A percentile compares a stretch with the other conserved stretches of the same genome.
Conservation (phyloP, 169 alveolate species). For the Plasmodium falciparum region DNA sequence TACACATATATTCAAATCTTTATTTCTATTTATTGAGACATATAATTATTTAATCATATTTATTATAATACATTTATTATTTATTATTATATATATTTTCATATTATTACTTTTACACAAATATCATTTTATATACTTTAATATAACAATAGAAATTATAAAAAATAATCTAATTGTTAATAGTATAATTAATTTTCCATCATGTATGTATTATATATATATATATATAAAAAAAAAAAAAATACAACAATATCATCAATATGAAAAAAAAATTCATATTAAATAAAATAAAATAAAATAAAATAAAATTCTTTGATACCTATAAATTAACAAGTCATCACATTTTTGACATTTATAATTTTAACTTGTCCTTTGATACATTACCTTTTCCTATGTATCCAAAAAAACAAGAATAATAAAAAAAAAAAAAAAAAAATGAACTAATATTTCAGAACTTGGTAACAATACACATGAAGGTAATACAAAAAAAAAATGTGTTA, state of each 20-base stretch:
- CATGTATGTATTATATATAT: constrained; percentile 14
- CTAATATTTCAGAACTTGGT: too few relatives aligned
- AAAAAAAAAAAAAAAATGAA: too few relatives aligned
- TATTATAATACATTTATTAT: constrained; percentile 10
- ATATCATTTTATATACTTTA: constrained; percentile 13
- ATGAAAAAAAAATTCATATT: background rate
- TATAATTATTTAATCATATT: background rate
- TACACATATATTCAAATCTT: constrained; percentile 28
- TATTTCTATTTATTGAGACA: constrained; percentile 1
- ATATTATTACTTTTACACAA: constrained; percentile 3
- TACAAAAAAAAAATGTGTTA: too few relatives aligned
- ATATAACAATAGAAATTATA: background rate
- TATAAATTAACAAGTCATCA: constrained; percentile 8
- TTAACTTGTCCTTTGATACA: constrained; percentile 15
- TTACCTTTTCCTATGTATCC: background rate
- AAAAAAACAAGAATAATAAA: too few relatives aligned
- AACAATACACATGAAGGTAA: too few relatives aligned
- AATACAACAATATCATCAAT: background rate
- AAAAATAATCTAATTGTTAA: background rate
- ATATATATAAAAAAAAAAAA: constrained; percentile 17
- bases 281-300: constrained; percentile 17
- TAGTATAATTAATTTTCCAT: constrained; percentile 21
- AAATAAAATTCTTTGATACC: constrained; percentile 24
- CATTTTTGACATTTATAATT: constrained; percentile 34
- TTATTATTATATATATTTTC: background rate